Base-by-base conservation (phyloP, 306 rosid genomes). In the Morella rubra region DNA sequence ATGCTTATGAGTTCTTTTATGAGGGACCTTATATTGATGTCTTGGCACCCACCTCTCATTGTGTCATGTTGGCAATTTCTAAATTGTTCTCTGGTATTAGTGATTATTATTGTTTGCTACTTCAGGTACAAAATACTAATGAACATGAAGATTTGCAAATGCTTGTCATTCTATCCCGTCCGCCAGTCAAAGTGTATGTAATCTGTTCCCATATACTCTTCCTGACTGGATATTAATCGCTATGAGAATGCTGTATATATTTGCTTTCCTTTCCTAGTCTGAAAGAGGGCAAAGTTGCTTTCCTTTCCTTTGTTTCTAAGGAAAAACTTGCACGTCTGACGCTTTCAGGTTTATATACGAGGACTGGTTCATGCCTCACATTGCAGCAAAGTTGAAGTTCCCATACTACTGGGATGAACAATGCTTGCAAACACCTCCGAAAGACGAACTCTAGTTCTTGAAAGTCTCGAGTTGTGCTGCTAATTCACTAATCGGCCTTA, bases 361-460 rank as follows among this genome's bases (percentile, higher is more conserved):
- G 4, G 91, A 85, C 77, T 95, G 99, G 99, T 87, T 42, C 47
- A 83, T 92, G 99, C 97, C 99, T 40, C 99, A 92, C 84, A 78
- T 85, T 47, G 97, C 99, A 50, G 93, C 97, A 24, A 92, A 79
- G 76, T 64, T 90, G 74, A 92, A 86, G 87, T 92, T 85, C 79
- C 99, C 98, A 32, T 89, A 76, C 67, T 83, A 54, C 72, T 95
- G 96, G 97, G 97, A 95, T 66, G 93, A 95, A 75, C 84, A 83
- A 54, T 92, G 97, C 81, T 75, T 85, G 64, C 83, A 89, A 84
- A 56, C 80, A 24, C 76, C 88, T 7, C 73, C 55, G 61, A 94
- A 85, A 78, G 98, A 94, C 18, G 97, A 94, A 80, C 89, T 92
- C 20, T 89, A 80, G 87, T 73, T 44, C 44, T 2, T 32, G 5